These are phyloP conservation scores for Saccharomycopsis fibuligera DNA, from an alignment of 805 yeast species.

Conservation along the genomic window DNA sequence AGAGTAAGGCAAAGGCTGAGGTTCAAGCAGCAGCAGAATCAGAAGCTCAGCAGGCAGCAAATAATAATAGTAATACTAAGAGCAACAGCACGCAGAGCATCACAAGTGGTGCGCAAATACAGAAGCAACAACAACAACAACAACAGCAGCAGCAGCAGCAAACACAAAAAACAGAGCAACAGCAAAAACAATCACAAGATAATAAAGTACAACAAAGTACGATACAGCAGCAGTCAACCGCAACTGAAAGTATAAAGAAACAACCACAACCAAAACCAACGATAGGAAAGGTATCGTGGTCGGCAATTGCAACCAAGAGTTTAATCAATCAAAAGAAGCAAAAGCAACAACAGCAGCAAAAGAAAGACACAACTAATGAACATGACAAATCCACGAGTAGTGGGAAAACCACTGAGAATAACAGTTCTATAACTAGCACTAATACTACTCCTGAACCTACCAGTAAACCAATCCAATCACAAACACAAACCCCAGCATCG, in stretches of 20 bases:
- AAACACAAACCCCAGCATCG: not conserved
- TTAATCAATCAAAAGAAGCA: too few relatives aligned
- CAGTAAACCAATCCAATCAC: not conserved
- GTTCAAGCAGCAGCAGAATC: too few relatives aligned
- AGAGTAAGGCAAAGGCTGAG: not conserved
- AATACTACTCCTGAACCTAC: not conserved
- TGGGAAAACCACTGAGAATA: not conserved
- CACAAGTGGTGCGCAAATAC: too few relatives aligned
- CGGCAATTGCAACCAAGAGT: conserved; percentile 6
- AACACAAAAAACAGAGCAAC: not conserved
- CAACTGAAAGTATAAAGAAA: not conserved
- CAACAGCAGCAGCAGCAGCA: not conserved
- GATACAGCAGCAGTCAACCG: not conserved
- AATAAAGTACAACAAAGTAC: not conserved
- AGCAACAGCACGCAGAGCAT: too few relatives aligned
- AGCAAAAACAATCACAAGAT: not conserved
- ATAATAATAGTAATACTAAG: not conserved
- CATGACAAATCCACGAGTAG: not conserved
- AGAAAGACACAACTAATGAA: not conserved
- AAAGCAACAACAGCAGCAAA: not conserved
- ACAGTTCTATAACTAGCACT: not conserved
- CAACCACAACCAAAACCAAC: conserved; percentile 4
- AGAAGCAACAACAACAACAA: not conserved
- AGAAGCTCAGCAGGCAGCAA: not conserved
- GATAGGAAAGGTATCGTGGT: conserved; percentile 4